phyloP scores from a whole-genome alignment of 805 yeast species.

The Candida orba region DNA sequence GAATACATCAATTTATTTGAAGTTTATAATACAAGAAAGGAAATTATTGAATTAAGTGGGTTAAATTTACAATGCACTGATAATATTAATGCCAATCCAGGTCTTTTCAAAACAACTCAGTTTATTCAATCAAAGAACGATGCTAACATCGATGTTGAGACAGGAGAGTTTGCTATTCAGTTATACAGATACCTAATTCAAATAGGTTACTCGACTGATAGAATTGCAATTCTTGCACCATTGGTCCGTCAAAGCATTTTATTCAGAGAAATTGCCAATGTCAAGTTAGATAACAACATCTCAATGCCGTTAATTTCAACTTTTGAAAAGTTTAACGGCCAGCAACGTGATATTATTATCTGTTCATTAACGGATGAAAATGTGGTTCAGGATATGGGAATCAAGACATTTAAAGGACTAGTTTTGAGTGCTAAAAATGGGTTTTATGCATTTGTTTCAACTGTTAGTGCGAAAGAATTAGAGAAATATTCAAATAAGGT shows the following conservation, averaged over 20 bases:
- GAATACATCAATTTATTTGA: not conserved
- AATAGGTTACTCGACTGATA: conserved; percentile 33
- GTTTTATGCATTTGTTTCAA: not conserved
- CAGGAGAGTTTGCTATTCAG: conserved; percentile 39
- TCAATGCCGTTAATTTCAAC: not conserved
- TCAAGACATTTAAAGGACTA: not conserved
- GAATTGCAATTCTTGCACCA: conserved; percentile 35
- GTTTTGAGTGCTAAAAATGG: not conserved
- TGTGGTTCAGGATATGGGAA: not conserved
- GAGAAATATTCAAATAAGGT: not conserved
- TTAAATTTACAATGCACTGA: not conserved
- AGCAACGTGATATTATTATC: conserved; percentile 1
- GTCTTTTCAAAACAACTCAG: conserved; percentile 14
- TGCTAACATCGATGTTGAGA: conserved; percentile 25
- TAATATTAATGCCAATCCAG: not conserved
- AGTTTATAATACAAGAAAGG: not conserved
- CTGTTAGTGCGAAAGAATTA: not conserved
- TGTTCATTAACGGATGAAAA: not conserved
- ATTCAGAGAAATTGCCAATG: conserved; percentile 2
- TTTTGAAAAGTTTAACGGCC: not conserved
- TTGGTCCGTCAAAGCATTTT: conserved; percentile 18
- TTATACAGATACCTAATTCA: conserved; percentile 40
- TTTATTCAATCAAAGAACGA: conserved; percentile 30
- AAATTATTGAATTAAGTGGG: not conserved
- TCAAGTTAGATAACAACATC: not conserved